Base-by-base conservation (phyloP, 2,329 filamentous ascomycete genomes). In the Rhynchosporium agropyri region DNA sequence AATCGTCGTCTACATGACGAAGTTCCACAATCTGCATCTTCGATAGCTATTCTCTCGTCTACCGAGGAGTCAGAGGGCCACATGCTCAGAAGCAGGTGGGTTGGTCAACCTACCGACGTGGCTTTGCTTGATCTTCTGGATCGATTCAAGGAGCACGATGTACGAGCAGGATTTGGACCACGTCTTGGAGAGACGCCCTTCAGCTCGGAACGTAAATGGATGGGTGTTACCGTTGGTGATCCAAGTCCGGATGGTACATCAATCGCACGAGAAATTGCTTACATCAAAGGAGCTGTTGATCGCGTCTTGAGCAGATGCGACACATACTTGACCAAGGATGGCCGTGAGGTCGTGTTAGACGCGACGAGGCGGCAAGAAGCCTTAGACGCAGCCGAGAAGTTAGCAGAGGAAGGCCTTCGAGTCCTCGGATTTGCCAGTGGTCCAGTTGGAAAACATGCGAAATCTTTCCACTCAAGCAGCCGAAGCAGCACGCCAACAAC, bases 121-220 rank as follows among this genome's bases (percentile, higher is more conserved):
- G 95, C 95, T n/a, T 90, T 98, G 77, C 83, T 99, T 55, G 95
- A 99, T 76, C 81, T 99, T 58, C 81, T 99, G 40, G 96, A 99
- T 77, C 85, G 87, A 29, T 95, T 96, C 74, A 90, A 90, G 64
- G 94, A 97, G 75, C 91, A 96, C 68, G 95, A 99, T 77, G 87
- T 96, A 51, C 88, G 96, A 65, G 89, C 95, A 53, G 89, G 90
- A 9, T 86, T 97, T 60, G 92, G 92, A n/a, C 83, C 84, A 38
- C 89, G 94, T 55, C 85, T 89, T 38, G 87, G 87, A 49, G 95
- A 99, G 76, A 93, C 91, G 0, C 93, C 95, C 0, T 99, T 99
- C 77, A 98, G 94, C 74, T 99, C 95, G 0, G 92, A 97, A 74
- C 86, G 94, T 62, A 99, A 99, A 77, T 99, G 94, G 94, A 99